Conservation (phyloP, 2,329 filamentous ascomycete genomes). For the Bipolaris oryzae region DNA sequence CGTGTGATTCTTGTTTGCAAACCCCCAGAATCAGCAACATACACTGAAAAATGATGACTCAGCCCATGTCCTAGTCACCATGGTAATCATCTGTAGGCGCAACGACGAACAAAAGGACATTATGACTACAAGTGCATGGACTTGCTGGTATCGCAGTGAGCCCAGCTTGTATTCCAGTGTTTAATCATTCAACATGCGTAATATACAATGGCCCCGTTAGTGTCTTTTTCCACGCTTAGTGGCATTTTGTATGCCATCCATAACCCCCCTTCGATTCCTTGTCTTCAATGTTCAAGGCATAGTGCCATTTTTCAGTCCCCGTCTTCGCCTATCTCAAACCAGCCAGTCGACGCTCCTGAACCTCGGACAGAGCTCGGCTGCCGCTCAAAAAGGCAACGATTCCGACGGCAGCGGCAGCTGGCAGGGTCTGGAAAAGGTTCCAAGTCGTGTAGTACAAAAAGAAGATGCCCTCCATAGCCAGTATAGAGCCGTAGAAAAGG, state of each 20-base stretch:
- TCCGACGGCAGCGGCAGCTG: conserved; percentile 71
- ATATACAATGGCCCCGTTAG: not conserved
- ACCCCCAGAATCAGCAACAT: too few species aligned
- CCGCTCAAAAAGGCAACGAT: conserved; percentile 82
- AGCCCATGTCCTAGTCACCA: not conserved
- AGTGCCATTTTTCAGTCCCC: not conserved
- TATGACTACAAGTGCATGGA: not conserved
- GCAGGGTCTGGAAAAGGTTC: conserved; percentile 90
- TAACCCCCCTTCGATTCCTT: not conserved
- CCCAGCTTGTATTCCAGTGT: not conserved
- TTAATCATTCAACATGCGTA: not conserved
- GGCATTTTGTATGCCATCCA: not conserved
- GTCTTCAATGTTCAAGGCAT: not conserved
- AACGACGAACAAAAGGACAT: not conserved
- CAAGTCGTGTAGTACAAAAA: conserved; percentile 92
- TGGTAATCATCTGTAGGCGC: not conserved
- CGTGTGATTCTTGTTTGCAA: too few species aligned
- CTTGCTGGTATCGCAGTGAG: not conserved
- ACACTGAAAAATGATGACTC: not conserved
- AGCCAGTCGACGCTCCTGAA: conserved; percentile 83
- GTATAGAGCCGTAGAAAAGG: conserved; percentile 83
- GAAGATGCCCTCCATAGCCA: conserved; percentile 89
- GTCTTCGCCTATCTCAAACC: conserved; percentile 61
- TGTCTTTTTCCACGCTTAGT: not conserved
- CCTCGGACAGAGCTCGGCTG: conserved; percentile 87